phyloP scores from a whole-genome alignment of 2,329 filamentous ascomycete species.

The Diaporthe ilicicola region DNA sequence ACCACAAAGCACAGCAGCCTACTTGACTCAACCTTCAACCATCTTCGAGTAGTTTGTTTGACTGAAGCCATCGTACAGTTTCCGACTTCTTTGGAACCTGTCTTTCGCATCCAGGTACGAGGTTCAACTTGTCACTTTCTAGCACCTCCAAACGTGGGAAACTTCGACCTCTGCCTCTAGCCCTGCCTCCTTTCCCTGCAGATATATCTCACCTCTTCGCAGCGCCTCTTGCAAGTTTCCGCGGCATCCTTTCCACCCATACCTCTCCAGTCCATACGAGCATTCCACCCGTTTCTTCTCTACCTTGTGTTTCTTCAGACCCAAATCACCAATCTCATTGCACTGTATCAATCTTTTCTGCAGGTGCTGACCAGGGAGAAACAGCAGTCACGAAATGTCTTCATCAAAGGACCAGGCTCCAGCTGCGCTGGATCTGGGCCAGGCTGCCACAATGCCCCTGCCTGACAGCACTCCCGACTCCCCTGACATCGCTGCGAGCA shows the following conservation, averaged over 20 bases:
- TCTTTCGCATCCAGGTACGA: neutral
- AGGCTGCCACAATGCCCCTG: conserved; percentile 1
- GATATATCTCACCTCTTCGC: too few relatives aligned
- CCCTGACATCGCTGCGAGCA: neutral
- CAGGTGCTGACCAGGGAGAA: neutral
- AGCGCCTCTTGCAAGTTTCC: neutral
- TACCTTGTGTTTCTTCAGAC: neutral
- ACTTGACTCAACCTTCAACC: neutral
- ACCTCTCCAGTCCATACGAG: neutral
- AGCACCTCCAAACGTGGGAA: too few relatives aligned
- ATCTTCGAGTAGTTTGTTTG: neutral
- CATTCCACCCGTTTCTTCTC: neutral
- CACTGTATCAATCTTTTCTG: too few relatives aligned
- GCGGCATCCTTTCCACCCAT: neutral
- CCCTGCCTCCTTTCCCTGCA: neutral
- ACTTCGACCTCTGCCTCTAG: neutral
- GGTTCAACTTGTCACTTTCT: neutral
- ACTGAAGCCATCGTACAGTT: neutral
- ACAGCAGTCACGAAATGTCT: neutral
- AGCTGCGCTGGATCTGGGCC: neutral
- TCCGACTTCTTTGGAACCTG: neutral
- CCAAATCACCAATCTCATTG: too few relatives aligned
- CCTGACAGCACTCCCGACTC: conserved; percentile 1
- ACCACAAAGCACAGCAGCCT: neutral
- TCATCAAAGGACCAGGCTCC: neutral